These are phyloP conservation scores for Nevesoporus exiguus DNA, from an alignment of 768 basidiomycete species.

Conservation along the genomic window DNA sequence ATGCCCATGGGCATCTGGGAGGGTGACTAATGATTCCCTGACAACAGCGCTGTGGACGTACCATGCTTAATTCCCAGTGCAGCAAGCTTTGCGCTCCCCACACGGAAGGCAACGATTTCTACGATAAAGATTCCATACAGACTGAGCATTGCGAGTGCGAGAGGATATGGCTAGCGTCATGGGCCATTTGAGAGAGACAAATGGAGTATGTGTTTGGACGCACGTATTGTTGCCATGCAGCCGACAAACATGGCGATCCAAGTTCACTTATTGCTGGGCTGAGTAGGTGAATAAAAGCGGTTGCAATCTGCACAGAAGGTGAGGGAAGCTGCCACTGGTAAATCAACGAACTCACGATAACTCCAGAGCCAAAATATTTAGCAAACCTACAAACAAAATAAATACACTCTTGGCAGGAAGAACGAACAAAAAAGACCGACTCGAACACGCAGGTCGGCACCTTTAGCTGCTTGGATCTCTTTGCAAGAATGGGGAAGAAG, in stretches of 20 bases:
- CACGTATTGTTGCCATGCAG: conserved; percentile 75
- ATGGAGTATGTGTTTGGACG: conserved; percentile 21
- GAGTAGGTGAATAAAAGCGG: conserved; percentile 84
- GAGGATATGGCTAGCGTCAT: conserved; percentile 65
- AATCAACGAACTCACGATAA: conserved; percentile 56
- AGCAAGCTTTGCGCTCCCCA: conserved; percentile 71
- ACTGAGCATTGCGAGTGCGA: conserved; percentile 76
- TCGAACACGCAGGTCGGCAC: conserved; percentile 50
- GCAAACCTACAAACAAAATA: conserved; percentile 52
- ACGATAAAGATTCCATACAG: conserved; percentile 82
- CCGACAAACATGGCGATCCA: conserved; percentile 61
- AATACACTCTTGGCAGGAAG: background rate
- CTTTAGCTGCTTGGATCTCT: conserved; percentile 45
- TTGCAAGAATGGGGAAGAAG: conserved; percentile 68
- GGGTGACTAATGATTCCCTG: background rate
- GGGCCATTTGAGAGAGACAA: background rate
- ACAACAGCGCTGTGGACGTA: conserved; percentile 23
- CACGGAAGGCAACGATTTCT: conserved; percentile 84
- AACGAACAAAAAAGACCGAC: conserved; percentile 39
- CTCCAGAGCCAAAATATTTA: conserved; percentile 89
- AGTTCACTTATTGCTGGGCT: conserved; percentile 72
- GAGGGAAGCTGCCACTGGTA: background rate
- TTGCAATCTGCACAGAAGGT: conserved; percentile 61
- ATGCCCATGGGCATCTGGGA: conserved; percentile 66
- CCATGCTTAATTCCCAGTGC: conserved; percentile 63